Percentiles rank a stretch among this genome's conserved stretches.
Evolutionary conservation across 164 flowering plant species (phyloP).

Genomic region (Aristolochia californica): DNA sequence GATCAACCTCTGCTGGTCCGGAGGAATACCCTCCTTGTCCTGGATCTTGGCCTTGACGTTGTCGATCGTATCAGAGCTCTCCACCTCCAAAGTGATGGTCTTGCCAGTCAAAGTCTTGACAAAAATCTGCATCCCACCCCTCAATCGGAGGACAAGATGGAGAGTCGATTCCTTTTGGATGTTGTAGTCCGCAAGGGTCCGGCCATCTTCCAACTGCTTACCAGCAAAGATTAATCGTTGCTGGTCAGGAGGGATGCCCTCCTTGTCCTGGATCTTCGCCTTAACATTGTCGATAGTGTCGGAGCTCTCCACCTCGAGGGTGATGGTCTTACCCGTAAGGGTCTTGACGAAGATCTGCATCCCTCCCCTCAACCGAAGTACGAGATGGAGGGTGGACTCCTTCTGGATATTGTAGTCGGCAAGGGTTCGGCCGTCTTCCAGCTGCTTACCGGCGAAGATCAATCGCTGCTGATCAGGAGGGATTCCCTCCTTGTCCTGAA

Average conservation of each 20-base stretch:
- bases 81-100: conserved; percentile 9
- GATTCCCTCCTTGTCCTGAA: conserved; percentile 11
- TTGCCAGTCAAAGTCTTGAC: conserved; percentile 13
- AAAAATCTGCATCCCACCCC: conserved; percentile 12
- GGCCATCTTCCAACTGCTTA: conserved; percentile 11
- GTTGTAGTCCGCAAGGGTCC: conserved; percentile 11
- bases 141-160: conserved; percentile 8
- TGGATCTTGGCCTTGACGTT: conserved; percentile 11
- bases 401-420: conserved; percentile 13
- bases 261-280: conserved; percentile 12
- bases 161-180: conserved; percentile 13
- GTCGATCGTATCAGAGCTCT: conserved; percentile 8
- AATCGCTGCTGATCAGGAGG: conserved; percentile 10
- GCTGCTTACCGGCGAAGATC: conserved; percentile 13
- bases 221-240: conserved; percentile 10
- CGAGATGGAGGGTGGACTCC: conserved; percentile 11
- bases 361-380: conserved; percentile 6
- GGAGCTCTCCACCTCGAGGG: conserved; percentile 7
- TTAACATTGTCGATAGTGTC: conserved; percentile 11
- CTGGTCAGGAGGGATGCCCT: conserved; percentile 12
- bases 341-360: conserved; percentile 70
- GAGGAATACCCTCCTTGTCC: conserved; percentile 13
- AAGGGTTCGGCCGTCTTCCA: conserved; percentile 14
- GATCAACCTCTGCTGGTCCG: conserved; percentile 10
- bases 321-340: conserved; percentile 23